Evolutionary conservation across 2,329 filamentous ascomycete genomes (phyloP).

Genomic region (Aspergillus transmontanensis): DNA sequence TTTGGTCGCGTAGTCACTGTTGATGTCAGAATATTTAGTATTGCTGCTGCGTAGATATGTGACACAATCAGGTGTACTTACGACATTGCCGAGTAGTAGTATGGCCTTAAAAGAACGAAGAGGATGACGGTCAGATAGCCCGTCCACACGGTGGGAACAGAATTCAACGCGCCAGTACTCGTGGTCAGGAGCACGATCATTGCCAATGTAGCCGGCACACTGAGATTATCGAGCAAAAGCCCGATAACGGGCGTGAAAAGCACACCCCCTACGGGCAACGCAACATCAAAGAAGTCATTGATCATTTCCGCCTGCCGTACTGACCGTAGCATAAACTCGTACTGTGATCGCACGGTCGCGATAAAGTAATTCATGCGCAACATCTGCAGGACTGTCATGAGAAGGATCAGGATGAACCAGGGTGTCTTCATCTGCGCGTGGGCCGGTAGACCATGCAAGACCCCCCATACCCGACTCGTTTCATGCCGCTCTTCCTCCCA

Average conservation of each 20-base stretch:
- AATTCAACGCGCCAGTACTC: slow-evolving; percentile 73
- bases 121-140: slow-evolving; percentile 74
- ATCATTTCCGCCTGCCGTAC: slow-evolving; percentile 64
- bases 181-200: slow-evolving; percentile 73
- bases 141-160: slow-evolving; percentile 66
- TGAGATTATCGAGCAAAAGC: slow-evolving; percentile 73
- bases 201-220: slow-evolving; percentile 69
- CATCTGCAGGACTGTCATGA: slow-evolving; percentile 78
- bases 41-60: not conserved
- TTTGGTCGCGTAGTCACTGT: slow-evolving; percentile 79
- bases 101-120: slow-evolving; percentile 84
- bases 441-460: slow-evolving; percentile 72
- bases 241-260: slow-evolving; percentile 84
- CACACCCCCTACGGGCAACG: slow-evolving; percentile 79
- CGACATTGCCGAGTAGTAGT: slow-evolving; percentile 89
- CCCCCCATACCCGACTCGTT: slow-evolving; percentile 79
- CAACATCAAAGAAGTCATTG: slow-evolving; percentile 82
- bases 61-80: slow-evolving; percentile 34
- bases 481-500: slow-evolving; percentile 69
- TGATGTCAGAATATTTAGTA: not conserved
- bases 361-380: slow-evolving; percentile 86
- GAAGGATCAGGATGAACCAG: slow-evolving; percentile 85
- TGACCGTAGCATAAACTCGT: slow-evolving; percentile 72
- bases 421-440: slow-evolving; percentile 72
- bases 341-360: slow-evolving; percentile 81